A percentile compares a stretch with the other conserved stretches of the same genome.
Evolutionary conservation across 2,329 filamentous ascomycete genomes (phyloP).

Genomic region (Didymella segeticola): DNA sequence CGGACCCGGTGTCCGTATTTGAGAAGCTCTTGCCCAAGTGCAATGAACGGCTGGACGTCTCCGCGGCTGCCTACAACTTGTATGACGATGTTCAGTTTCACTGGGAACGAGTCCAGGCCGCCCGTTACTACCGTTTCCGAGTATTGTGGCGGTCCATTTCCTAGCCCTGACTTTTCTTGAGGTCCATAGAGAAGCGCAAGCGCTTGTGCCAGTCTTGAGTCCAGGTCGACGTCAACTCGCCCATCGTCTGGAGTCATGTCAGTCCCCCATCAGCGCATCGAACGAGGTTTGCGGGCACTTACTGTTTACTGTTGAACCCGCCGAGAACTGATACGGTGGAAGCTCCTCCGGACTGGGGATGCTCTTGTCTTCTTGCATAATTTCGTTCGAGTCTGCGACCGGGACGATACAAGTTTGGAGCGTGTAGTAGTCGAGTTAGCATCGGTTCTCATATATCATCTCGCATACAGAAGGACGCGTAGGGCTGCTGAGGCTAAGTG

Average conservation of each 20-base stretch:
- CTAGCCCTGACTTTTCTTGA: not conserved
- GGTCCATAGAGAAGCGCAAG: slow-evolving; percentile 23
- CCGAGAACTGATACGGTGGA: not conserved
- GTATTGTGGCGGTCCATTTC: not conserved
- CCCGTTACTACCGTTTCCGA: not conserved
- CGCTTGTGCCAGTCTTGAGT: not conserved
- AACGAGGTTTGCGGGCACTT: not conserved
- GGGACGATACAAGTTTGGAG: not conserved
- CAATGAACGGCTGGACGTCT: slow-evolving; percentile 66
- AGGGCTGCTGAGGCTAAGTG: not conserved
- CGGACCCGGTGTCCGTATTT: slow-evolving; percentile 38
- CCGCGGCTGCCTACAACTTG: slow-evolving; percentile 62
- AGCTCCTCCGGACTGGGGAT: not conserved
- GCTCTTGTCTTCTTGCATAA: not conserved
- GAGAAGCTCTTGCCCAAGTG: slow-evolving; percentile 58
- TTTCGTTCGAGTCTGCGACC: not conserved
- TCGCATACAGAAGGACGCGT: not conserved
- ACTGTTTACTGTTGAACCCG: not conserved
- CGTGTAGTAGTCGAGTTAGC: not conserved
- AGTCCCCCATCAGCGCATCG: not conserved
- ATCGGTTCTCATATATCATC: not conserved
- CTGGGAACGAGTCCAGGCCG: not conserved
- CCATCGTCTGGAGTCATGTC: not conserved
- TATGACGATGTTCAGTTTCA: slow-evolving; percentile 59
- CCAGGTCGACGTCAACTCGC: slow-evolving; percentile 5